Evolutionary conservation across 1,284 basidiomycete species (phyloP), one percentile per base, ranked within the genome.

Genomic region (Spongispora temasekensis): DNA sequence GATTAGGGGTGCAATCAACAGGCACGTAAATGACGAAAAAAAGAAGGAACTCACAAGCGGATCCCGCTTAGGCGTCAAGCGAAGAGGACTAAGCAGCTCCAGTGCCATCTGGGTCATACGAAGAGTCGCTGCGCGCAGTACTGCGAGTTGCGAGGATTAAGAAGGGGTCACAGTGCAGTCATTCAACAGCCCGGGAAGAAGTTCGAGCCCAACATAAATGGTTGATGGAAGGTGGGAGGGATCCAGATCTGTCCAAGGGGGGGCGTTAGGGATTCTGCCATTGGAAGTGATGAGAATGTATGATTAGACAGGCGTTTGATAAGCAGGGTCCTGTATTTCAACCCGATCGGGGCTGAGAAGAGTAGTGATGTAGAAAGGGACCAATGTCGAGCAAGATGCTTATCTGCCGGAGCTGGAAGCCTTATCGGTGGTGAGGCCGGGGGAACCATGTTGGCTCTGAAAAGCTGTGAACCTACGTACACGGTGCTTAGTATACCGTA

Each of bases 1-100:
- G 28, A 31, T 27, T 51, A 34, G 32, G 15, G 8, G 15, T 15
- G 15, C 32, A 15, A 34, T 34, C 32, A 34, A 15, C 15, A 15
- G 32, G 15, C 15, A 8, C 15, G 32, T 34, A 48, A 48, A 5
- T 48, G 27, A 48, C 50, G 28, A n/a, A 31, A 8, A 31, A 37
- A 35, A 37, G 31, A 27, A 34, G 50, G 3, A 35, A 73, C 77
- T 57, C 63, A 79, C 79, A 48, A 73, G 74, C n/a, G 72, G 64
- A 17, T 76, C 75, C 17, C 75, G 73, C 28, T 34, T 65, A 27
- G 77, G 72, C 8, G 66, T 75, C 21, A 32, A 2, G 27, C 9
- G 35, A 12, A 53, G 28, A 1, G 6, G 52, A 50, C 21, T 34
- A 31, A 51, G 50, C 9, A 46, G 10, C 37, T 31, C 53, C 27